phyloP scores from a whole-genome alignment of 257 asterid species.

The Solanum pinnatisectum region DNA sequence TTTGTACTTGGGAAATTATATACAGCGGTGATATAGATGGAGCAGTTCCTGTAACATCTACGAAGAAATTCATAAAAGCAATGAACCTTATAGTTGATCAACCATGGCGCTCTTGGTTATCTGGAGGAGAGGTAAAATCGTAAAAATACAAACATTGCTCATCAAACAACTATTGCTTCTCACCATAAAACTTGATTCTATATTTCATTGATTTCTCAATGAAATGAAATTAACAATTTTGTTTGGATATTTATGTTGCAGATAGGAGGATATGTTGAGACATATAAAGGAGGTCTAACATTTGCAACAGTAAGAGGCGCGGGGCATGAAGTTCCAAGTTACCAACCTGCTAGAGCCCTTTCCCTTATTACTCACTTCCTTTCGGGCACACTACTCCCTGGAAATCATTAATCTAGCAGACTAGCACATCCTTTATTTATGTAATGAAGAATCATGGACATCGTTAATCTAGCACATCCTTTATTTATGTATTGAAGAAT shows the following conservation, averaged over 20 bases:
- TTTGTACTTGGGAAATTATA: neutral
- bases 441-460: neutral
- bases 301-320: conserved; percentile 4
- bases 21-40: conserved; percentile 11
- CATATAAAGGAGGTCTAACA: neutral
- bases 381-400: neutral
- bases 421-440: neutral
- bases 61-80: neutral
- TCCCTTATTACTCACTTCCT: neutral
- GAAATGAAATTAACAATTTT: neutral
- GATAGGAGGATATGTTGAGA: conserved; percentile 1
- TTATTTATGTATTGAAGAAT: neutral
- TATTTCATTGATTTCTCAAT: neutral
- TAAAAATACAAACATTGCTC: neutral
- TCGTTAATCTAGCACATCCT: too few relatives aligned
- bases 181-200: neutral
- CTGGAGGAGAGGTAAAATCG: neutral
- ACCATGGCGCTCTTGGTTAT: conserved; percentile 4
- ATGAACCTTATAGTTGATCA: neutral
- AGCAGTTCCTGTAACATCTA: conserved; percentile 13
- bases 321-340: neutral
- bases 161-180: neutral
- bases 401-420: neutral
- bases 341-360: neutral
- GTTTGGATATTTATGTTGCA: neutral